Conservation (phyloP, 495 filamentous ascomycete genomes). For the Penicillium desertorum region DNA sequence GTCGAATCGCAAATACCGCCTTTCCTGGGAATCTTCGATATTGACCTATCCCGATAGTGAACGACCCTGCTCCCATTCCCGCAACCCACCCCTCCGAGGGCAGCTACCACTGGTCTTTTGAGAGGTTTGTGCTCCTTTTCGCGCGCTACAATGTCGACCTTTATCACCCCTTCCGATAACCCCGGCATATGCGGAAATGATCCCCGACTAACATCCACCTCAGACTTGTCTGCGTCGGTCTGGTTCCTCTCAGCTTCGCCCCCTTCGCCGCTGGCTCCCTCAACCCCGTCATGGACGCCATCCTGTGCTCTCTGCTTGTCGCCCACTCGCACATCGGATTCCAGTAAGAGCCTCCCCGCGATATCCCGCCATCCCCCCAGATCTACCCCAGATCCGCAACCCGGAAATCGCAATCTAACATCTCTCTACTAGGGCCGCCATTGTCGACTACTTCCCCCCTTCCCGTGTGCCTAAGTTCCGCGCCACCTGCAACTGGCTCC, state of each 20-base stretch:
- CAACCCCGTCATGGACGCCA: slow-evolving; percentile 83
- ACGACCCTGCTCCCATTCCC: slow-evolving; percentile 82
- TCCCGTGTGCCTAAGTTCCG: slow-evolving; percentile 66
- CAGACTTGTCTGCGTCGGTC: slow-evolving; percentile 68
- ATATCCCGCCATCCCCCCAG: not conserved
- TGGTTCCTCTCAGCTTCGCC: slow-evolving; percentile 83
- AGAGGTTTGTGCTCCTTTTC: slow-evolving; percentile 57
- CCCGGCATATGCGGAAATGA: not conserved
- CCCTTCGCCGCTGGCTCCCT: slow-evolving; percentile 90
- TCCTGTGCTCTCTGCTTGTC: slow-evolving; percentile 78
- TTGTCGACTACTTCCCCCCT: slow-evolving; percentile 87
- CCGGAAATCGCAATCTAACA: slow-evolving; percentile 16
- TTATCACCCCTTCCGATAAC: not conserved
- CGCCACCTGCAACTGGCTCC: slow-evolving; percentile 66
- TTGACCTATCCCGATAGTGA: slow-evolving; percentile 54
- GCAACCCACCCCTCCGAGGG: slow-evolving; percentile 71
- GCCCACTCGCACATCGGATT: slow-evolving; percentile 96
- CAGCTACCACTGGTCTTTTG: slow-evolving; percentile 97
- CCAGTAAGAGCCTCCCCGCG: slow-evolving; percentile 54
- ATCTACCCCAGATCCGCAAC: not conserved
- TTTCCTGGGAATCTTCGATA: not conserved
- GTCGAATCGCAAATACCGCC: not conserved
- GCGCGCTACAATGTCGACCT: not conserved
- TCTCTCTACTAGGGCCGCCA: slow-evolving; percentile 53
- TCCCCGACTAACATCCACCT: slow-evolving; percentile 8